Base-by-base conservation (phyloP, 2,329 filamentous ascomycete species). In the Rugonectria rugulosa region DNA sequence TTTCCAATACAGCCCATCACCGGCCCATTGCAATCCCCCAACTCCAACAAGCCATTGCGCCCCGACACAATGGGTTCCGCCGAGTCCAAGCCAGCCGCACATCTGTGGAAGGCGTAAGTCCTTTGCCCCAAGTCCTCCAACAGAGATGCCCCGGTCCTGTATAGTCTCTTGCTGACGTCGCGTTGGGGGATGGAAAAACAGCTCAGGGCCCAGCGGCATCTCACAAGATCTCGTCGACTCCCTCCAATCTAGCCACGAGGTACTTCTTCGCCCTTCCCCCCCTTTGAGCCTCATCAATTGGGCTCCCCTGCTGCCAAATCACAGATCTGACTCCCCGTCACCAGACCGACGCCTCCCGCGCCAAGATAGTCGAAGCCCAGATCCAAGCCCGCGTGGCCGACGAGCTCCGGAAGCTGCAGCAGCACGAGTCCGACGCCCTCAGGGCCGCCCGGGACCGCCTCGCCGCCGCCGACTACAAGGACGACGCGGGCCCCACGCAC, bases 271-370 rank as follows among this genome's bases (percentile, higher is more conserved):
- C 20, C 20, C 12, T 4, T 24, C 20, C 9, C 37, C 12, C 17
- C 36, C 36, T 21, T 23, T 17, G 32, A 36, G 4, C 12, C n/a
- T 6, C 15, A 15, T 17, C 19, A 6, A 36, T n/a, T n/a, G n/a
- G n/a, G n/a, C n/a, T n/a, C n/a, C n/a, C n/a, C 8, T 38, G 26
- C 41, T 45, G n/a, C 14, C 7, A 1, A n/a, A 3, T 14, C 4
- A 11, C 45, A 66, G 60, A 32, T 12, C 29, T 15, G 17, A 29
- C n/a, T 45, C 38, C 36, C n/a, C 47, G 31, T 23, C 14, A 29
- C 56, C 72, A 98, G 94, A 94, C 90, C 76, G 93, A 98, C 79
- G 87, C 88, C 57, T 93, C 92, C 63, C 92, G 94, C 72, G 84
- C 89, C 68, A 91, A 91, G 77, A 81, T 88, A 70, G 79, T 92